These are phyloP conservation scores for Kitagawia praeruptora DNA, from an alignment of 129 eudicot species.

Conservation along the genomic window DNA sequence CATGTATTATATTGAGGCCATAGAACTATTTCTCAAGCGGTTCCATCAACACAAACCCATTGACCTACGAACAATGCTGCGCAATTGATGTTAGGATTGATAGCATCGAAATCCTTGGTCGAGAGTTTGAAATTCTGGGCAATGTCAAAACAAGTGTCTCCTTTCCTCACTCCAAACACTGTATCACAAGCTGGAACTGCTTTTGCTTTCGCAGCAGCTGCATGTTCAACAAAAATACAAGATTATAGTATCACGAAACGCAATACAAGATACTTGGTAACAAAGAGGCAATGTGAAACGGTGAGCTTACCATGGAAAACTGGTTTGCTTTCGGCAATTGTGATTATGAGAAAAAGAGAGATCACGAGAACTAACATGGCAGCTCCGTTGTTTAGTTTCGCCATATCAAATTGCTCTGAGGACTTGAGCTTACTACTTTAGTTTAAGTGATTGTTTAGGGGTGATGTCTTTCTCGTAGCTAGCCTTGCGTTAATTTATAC, in stretches of 20 bases:
- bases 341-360: conserved; percentile 5
- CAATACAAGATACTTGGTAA: neutral
- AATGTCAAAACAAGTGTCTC: conserved; percentile 43
- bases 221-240: neutral
- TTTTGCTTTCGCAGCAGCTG: neutral
- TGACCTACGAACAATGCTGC: conserved; percentile 36
- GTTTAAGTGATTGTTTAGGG: neutral
- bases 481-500: neutral
- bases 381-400: neutral
- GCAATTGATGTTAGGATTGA: conserved; percentile 49
- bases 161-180: conserved; percentile 29
- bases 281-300: neutral
- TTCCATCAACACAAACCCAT: conserved; percentile 47
- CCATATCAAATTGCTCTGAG: neutral
- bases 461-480: neutral
- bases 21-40: conserved; percentile 2
- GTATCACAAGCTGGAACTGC: conserved; percentile 14
- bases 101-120: neutral
- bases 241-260: neutral
- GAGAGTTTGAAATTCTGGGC: conserved; percentile 20
- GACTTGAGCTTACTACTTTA: neutral
- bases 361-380: neutral
- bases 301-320: conserved; percentile 5
- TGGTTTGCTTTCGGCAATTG: conserved; percentile 14
- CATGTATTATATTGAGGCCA: neutral